Base-by-base conservation (phyloP, 371 early-diverging fungal genomes). In the Conidiobolus incongruus region DNA sequence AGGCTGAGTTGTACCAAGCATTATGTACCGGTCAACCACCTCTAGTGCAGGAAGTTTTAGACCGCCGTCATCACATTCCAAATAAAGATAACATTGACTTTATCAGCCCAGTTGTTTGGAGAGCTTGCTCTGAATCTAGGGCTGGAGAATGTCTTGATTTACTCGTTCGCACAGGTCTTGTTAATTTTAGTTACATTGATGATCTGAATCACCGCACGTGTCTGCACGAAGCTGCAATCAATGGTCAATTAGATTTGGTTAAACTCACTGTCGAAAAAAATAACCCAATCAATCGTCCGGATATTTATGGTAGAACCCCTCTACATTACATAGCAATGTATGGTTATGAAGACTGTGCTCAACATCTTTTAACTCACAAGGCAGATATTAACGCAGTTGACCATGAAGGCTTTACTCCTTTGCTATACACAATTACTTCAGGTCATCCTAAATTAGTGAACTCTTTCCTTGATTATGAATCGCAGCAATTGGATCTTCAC, bases 261-360 rank as follows among this genome's bases (percentile, higher is more conserved):
- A 57, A 68, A 29, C 50, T 68, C 1, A 67, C 68, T 35, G 62
- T 79, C n/a, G 52, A 70, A 24, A 56, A 65, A 26, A 70, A 68
- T 7, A 76, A 70, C 12, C 68, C 61, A 32, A 62, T 75, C 2
- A 68, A 80, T 31, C 65, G 62, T 15, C 55, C 62, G 4, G 94
- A 95, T 56, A 75, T 82, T 26, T 92, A 92, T 53, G 89, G 82
- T 30, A 61, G 91, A 42, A 72, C 71, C 4, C 81, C 93, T 0
- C 52, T 91, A 24, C 94, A 92, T 58, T 95, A 95, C 52, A 80
- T 81, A 0, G 75, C 88, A 5, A 82, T 90, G 81, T 75, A 84
- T 44, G 94, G 90, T 4, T 72, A 77, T 45, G 53, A 55, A 26
- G 76, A 76, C 4, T 76, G 77, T 32, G 66, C 81, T 4, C 59